These are phyloP conservation scores for Tylopilus sp. DNA, from an alignment of 768 basidiomycete species.

Conservation along the genomic window DNA sequence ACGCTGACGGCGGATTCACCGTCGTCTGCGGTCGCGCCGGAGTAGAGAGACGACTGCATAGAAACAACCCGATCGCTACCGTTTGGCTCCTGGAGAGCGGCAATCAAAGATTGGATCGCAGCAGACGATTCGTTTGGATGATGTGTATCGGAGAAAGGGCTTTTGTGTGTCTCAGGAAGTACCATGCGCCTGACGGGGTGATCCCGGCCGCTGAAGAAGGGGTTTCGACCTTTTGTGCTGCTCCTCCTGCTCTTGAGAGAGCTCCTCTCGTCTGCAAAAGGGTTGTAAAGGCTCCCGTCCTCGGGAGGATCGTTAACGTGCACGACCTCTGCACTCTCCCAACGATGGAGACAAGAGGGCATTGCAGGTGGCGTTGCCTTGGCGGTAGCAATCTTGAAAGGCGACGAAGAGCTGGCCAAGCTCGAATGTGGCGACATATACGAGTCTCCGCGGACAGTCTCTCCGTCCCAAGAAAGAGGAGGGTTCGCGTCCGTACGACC, in stretches of 20 bases:
- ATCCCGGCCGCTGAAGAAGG: constrained; percentile 41
- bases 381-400: constrained; percentile 45
- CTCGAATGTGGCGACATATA: constrained; percentile 47
- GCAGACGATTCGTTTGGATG: constrained; percentile 26
- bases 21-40: constrained; percentile 24
- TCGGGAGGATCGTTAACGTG: constrained; percentile 29
- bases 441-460: constrained; percentile 44
- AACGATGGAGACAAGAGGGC: constrained; percentile 49
- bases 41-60: constrained; percentile 49
- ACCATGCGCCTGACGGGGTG: constrained; percentile 26
- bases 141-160: constrained; percentile 44
- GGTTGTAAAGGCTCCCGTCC: constrained; percentile 14
- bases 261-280: constrained; percentile 26
- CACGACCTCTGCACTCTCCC: constrained; percentile 70
- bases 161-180: constrained; percentile 16
- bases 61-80: constrained; percentile 52
- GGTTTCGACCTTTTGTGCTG: constrained; percentile 29
- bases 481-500: constrained; percentile 38
- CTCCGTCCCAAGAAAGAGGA: constrained; percentile 52
- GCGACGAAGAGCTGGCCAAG: constrained; percentile 45
- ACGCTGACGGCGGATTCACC: constrained; percentile 26
- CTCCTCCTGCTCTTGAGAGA: constrained; percentile 9
- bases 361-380: constrained; percentile 62
- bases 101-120: constrained; percentile 61
- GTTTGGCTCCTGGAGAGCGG: constrained; percentile 53